Conservation (phyloP, 805 yeast genomes). For the Ogataea glucozyma region DNA sequence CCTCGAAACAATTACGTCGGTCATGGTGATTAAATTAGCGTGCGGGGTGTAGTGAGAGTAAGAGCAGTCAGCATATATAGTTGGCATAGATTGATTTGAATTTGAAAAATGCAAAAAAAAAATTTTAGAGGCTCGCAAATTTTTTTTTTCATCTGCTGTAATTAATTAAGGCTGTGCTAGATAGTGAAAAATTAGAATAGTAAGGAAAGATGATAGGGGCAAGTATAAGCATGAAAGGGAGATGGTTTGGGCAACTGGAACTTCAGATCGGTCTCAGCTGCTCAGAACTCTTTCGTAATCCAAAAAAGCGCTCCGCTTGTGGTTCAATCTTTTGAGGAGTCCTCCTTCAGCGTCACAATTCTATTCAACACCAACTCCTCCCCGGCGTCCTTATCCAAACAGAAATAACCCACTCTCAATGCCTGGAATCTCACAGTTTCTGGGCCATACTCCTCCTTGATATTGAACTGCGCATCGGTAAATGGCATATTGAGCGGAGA, state of each 20-base stretch:
- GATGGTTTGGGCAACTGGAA: too few relatives aligned
- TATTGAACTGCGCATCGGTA: slow-evolving; percentile 62
- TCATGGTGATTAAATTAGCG: slow-evolving; percentile 16
- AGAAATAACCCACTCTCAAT: slow-evolving; percentile 92
- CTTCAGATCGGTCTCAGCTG: too few relatives aligned
- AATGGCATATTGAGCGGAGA: slow-evolving; percentile 74
- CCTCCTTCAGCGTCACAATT: slow-evolving; percentile 91
- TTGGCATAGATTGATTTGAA: neutral
- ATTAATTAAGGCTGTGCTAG: too few relatives aligned
- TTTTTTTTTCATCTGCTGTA: too few relatives aligned
- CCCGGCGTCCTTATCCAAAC: slow-evolving; percentile 77
- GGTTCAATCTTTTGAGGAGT: slow-evolving; percentile 48
- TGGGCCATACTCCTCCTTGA: slow-evolving; percentile 66
- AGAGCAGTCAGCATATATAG: slow-evolving; percentile 1
- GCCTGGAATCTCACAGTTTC: slow-evolving; percentile 98
- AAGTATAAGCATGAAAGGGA: too few relatives aligned
- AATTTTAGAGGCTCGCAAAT: too few relatives aligned
- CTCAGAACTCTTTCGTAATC: too few relatives aligned
- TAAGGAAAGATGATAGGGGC: neutral
- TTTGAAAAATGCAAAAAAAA: neutral
- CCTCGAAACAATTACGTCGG: slow-evolving; percentile 52
- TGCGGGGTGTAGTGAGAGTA: too few relatives aligned
- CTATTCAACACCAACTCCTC: slow-evolving; percentile 76
- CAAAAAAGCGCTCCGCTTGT: too few relatives aligned
- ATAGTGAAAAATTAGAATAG: slow-evolving; percentile 5